Percentiles rank a stretch among this genome's conserved stretches.
Evolutionary conservation across 176 grass and related monocot genomes (phyloP).

Genomic region (Carex parvula): DNA sequence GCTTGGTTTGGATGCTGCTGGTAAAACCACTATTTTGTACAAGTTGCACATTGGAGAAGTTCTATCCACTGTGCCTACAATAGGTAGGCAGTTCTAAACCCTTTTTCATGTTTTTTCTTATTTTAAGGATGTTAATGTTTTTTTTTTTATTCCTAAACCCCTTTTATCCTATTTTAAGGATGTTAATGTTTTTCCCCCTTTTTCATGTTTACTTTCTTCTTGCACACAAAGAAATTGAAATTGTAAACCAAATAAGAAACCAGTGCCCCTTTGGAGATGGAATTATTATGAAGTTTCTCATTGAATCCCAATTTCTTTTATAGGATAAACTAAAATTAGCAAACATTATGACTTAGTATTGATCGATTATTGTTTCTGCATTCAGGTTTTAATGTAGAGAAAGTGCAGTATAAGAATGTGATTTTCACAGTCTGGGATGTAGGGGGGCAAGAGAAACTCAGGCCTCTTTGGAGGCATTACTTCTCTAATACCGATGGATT

Average conservation of each 20-base stretch:
- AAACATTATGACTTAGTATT: slow-evolving; percentile 6
- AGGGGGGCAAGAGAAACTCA: slow-evolving; percentile 27
- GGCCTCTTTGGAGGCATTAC: slow-evolving; percentile 28
- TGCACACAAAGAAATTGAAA: neutral
- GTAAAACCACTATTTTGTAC: slow-evolving; percentile 32
- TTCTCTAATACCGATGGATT: slow-evolving; percentile 29
- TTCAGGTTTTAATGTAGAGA: slow-evolving; percentile 31
- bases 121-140: neutral
- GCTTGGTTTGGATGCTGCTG: slow-evolving; percentile 30
- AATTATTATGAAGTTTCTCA: neutral
- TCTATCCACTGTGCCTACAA: slow-evolving; percentile 30
- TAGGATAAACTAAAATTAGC: neutral
- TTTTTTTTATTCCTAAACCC: neutral
- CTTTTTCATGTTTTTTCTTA: neutral
- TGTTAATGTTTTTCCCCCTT: neutral
- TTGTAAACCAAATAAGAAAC: neutral
- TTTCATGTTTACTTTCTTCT: neutral
- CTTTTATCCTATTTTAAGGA: too few species aligned
- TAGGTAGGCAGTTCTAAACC: neutral
- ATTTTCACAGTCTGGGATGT: slow-evolving; percentile 29
- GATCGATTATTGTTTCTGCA: neutral
- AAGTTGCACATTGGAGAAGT: slow-evolving; percentile 32
- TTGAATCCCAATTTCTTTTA: neutral
- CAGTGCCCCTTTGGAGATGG: too few species aligned
- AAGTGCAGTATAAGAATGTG: slow-evolving; percentile 33